Evolutionary conservation across 345 rosid species (phyloP), one percentile per base, ranked within the genome.

Genomic region (Ailanthus altissimus): DNA sequence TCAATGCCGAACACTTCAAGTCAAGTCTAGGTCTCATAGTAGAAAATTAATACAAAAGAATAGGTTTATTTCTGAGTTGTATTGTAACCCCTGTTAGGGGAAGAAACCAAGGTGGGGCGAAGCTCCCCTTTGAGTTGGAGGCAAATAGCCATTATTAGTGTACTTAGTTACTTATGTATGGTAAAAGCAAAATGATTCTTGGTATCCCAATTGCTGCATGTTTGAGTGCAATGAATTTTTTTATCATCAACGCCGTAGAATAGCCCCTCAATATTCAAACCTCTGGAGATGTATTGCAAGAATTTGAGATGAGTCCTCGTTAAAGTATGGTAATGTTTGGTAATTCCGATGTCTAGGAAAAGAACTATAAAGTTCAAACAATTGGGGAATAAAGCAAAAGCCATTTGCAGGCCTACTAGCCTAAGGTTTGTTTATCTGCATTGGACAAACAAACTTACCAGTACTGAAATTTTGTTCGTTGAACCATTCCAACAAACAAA

Each of bases 81-180:
- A 75, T 49, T 60, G 5, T 58, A 45, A 57, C 46, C 56, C 59
- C 1, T 6, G 32, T 8, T 12, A 49, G 70, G 72, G 23, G 70
- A 75, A 79, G 75, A 70, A 56, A 82, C 79, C 89, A 72, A 82
- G 65, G 81, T 86, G 89, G 81, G 83, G 89, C 88, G 72, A 89
- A 89, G 89, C 86, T 75, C 84, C 87, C 79, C 83, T 76, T 79
- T 82, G 89, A 76, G 84, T 81, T 81, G 60, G 25, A 80, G 67
- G 64, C 63, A 14, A 14, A 50, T 63, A 45, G 74, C 72, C 25
- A 21, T 64, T 57, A 54, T 67, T 38, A 11, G 21, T 38, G 80
- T 75, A 54, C 74, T 56, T 43, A 49, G 56, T 49, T 50, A 47
- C 40, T 25, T 79, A 3, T 54, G 43, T 58, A 32, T 57, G 51